Conservation (phyloP, 257 asterid species). For the Parsonsia alboflavescens region DNA sequence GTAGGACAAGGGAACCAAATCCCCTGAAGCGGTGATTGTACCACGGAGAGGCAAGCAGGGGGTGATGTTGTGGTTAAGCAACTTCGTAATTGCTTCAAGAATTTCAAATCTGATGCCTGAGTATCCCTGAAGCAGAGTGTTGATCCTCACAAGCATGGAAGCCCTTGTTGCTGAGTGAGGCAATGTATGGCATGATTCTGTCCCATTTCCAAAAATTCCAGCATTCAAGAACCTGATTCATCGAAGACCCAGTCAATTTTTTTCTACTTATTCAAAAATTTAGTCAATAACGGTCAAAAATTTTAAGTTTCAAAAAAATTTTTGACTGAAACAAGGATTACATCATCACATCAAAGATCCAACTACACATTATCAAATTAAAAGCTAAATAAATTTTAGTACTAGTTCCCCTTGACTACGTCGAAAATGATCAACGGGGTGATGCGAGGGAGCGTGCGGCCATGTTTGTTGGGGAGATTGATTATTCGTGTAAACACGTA, state of each 20-base stretch:
- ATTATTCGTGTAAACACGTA: background rate
- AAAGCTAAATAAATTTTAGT: background rate
- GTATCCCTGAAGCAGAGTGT: constrained; percentile 31
- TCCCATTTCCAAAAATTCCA: constrained; percentile 27
- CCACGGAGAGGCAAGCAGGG: constrained; percentile 34
- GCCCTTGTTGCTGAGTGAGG: constrained; percentile 30
- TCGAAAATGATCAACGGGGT: background rate
- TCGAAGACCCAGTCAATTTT: background rate
- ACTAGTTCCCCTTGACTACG: background rate
- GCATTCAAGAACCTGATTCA: constrained; percentile 24
- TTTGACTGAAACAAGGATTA: background rate
- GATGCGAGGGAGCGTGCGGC: background rate
- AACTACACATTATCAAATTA: background rate
- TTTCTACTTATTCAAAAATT: too few species aligned
- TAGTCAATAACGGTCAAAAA: background rate
- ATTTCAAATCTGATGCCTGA: constrained; percentile 33
- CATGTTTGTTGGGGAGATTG: background rate
- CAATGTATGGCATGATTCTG: constrained; percentile 26
- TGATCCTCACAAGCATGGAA: constrained; percentile 27
- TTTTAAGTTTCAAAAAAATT: too few species aligned
- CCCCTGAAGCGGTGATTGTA: constrained; percentile 28
- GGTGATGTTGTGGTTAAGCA: constrained; percentile 28
- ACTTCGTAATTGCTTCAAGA: constrained; percentile 25
- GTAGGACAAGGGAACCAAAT: constrained; percentile 29
- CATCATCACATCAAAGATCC: background rate